A percentile compares a stretch with the other conserved stretches of the same genome.
These are phyloP conservation scores for Epichloe amarillans DNA, from an alignment of 2,329 filamentous ascomycete genomes.

Conservation along the genomic window DNA sequence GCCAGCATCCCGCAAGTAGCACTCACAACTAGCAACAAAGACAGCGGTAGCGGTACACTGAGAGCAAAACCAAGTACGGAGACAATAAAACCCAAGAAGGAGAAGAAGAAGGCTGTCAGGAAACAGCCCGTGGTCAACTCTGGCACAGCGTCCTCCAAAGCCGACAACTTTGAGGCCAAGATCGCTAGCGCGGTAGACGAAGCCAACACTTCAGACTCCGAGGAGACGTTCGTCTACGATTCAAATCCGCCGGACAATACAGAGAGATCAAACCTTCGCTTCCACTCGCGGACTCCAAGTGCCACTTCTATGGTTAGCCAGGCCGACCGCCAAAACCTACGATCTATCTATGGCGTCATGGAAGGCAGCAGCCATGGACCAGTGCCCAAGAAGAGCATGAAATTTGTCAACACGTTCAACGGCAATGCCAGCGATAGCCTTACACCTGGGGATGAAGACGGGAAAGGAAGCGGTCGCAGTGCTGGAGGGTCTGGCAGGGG, in stretches of 20 bases:
- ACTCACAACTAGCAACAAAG: conserved; percentile 51
- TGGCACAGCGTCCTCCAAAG: conserved; percentile 75
- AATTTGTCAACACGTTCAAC: conserved; percentile 74
- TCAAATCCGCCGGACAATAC: conserved; percentile 71
- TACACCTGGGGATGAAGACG: conserved; percentile 51
- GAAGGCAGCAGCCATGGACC: conserved; percentile 38
- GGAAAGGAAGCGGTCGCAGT: conserved; percentile 48
- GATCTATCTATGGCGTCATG: conserved; percentile 54
- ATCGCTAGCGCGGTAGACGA: conserved; percentile 94
- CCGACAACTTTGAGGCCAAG: conserved; percentile 95
- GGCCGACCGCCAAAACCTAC: conserved; percentile 43
- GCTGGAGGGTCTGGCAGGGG: conserved; percentile 49
- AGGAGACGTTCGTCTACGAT: conserved; percentile 98
- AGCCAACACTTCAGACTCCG: conserved; percentile 90
- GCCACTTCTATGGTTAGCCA: conserved; percentile 73
- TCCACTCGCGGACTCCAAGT: conserved; percentile 90
- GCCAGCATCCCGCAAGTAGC: conserved; percentile 77
- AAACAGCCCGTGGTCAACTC: conserved; percentile 61
- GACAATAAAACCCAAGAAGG: conserved; percentile 87
- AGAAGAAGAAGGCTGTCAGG: conserved; percentile 67
- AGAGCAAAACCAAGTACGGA: conserved; percentile 85
- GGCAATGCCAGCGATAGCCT: conserved; percentile 39
- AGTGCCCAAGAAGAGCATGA: conserved; percentile 75
- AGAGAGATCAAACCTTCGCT: conserved; percentile 51
- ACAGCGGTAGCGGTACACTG: conserved; percentile 57